Conservation (phyloP, 768 basidiomycete genomes). For the Tricholoma flavovirens region DNA sequence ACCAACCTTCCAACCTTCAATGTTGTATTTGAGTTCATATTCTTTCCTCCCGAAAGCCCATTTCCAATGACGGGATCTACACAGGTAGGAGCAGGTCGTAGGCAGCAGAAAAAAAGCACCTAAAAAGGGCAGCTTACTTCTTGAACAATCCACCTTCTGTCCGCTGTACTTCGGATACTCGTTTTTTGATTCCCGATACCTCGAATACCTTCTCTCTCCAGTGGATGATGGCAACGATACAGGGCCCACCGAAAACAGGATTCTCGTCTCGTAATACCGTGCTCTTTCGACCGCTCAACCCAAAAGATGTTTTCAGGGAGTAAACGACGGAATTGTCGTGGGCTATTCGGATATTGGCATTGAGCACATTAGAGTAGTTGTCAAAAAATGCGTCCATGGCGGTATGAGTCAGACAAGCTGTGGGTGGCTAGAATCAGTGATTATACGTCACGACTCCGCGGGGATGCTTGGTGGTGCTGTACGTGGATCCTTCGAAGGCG, state of each 20-base stretch:
- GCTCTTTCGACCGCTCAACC: constrained; percentile 35
- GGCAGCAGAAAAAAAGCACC: not conserved
- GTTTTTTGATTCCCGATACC: constrained; percentile 35
- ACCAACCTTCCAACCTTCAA: constrained; percentile 39
- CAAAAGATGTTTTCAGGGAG: constrained; percentile 36
- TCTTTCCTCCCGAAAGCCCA: constrained; percentile 40
- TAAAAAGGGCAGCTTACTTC: constrained; percentile 20
- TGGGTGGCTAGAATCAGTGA: not conserved
- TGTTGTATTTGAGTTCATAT: constrained; percentile 37
- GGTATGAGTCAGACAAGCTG: not conserved
- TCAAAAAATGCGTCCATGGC: constrained; percentile 48
- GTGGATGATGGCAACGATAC: constrained; percentile 40
- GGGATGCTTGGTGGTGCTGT: not conserved
- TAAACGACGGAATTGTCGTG: constrained; percentile 44
- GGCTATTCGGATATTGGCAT: constrained; percentile 34
- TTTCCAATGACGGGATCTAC: constrained; percentile 37
- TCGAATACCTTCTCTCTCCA: constrained; percentile 48
- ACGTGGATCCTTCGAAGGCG: not conserved
- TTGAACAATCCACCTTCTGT: constrained; percentile 33
- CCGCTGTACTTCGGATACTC: constrained; percentile 34
- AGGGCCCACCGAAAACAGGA: constrained; percentile 29
- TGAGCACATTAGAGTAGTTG: constrained; percentile 44
- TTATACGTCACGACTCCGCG: not conserved
- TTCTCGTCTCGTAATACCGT: constrained; percentile 45
- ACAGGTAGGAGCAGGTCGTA: not conserved